Evolutionary conservation across 306 rosid species (phyloP).

Genomic region (Rosa rugosa): DNA sequence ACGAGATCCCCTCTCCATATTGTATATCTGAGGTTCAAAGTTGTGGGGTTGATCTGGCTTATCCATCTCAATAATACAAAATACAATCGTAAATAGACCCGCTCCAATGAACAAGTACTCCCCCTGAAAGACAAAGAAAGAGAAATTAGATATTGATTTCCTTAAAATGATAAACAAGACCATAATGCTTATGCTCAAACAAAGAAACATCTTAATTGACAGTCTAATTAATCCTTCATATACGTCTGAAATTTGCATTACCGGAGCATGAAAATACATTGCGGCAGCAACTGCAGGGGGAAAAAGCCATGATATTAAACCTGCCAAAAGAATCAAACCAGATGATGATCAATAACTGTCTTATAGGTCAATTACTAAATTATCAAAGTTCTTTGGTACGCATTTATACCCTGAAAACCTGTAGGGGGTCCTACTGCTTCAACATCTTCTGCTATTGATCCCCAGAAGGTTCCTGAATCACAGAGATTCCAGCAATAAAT

Average conservation of each 20-base stretch:
- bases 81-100: conserved; percentile 64
- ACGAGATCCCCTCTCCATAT: conserved; percentile 87
- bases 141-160: conserved; percentile 2
- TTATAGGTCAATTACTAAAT: conserved; percentile 2
- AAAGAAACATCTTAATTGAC: not conserved
- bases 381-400: not conserved
- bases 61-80: conserved; percentile 94
- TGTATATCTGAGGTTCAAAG: conserved; percentile 95
- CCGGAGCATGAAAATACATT: conserved; percentile 77
- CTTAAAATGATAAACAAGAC: not conserved
- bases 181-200: not conserved
- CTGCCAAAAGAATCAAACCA: conserved; percentile 39
- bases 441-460: conserved; percentile 49
- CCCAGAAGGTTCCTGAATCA: conserved; percentile 78
- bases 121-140: conserved; percentile 51
- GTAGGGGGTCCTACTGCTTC: conserved; percentile 76
- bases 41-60: conserved; percentile 91
- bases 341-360: not conserved
- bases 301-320: conserved; percentile 84
- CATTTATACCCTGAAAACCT: conserved; percentile 77
- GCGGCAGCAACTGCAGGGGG: conserved; percentile 84
- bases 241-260: conserved; percentile 29
- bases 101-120: conserved; percentile 86
- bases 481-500: conserved; percentile 1
- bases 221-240: conserved; percentile 19